Evolutionary conservation across 768 basidiomycete species (phyloP), one percentile per base, ranked within the genome.

Genomic region (Scleroderma bovista): DNA sequence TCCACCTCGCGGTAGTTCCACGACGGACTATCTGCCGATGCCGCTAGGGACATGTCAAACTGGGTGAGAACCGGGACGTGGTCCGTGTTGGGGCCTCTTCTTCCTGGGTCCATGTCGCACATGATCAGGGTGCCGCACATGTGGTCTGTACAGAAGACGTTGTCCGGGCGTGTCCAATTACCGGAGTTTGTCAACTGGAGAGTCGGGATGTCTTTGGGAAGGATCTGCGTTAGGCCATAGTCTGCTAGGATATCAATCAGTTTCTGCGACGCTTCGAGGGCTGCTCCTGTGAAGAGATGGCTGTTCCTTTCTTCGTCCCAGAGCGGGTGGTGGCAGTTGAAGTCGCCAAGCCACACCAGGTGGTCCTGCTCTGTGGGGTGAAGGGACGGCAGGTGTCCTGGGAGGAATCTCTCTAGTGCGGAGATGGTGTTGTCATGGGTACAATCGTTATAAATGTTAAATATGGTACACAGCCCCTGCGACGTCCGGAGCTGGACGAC

Each of bases 301-400:
- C 6, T 20, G 20, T 39, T 47, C 1, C 55, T 44, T 2, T 47
- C 17, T 2, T 57, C 47, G 6, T 64, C 62, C 60, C 63, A 64
- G 2, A 56, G 36, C 0, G 58, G 60, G 44, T 63, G 63, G 36
- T 63, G 63, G 6, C 50, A 36, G 36, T 63, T 63, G 51, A 64
- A 64, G 53, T 64, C 54, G 0, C 63, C 58, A 0, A 59, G 3
- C 63, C 57, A 63, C 12, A 64, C 20, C 32, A 60, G 22, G n/a
- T 59, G 55, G n/a, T 53, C 42, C 0, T 41, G 6, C 2, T 26
- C n/a, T 0, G 48, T n/a, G 2, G 47, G 40, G 5, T 29, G 3
- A 9, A 50, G 3, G 15, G 1, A 1, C 0, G 22, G 10, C 3
- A 31, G 22, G 2, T 53, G 17, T 1, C 3, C 11, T 6, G 15